Base-by-base conservation (phyloP, 805 yeast species). In the Clavispora asparagi region DNA sequence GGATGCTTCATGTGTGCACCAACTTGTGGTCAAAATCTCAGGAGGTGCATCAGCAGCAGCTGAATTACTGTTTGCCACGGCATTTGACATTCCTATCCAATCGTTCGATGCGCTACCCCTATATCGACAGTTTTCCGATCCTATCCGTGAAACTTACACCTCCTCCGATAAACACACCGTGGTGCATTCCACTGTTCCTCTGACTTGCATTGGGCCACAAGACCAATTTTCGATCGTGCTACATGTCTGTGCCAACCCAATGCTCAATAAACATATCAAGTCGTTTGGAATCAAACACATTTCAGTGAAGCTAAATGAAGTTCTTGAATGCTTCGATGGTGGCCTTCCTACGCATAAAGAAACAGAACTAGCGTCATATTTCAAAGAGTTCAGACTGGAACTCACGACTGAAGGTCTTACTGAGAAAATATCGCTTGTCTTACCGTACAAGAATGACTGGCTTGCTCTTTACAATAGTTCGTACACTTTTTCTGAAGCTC, bases 81-180 rank as follows among this genome's bases (percentile, higher is more conserved):
- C 57, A 27, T 78, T 78, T 53, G 82, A 83, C 0, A 64, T 82
- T 0, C 74, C 77, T 6, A 74, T 83, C 23, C 81, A 79, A 48
- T 59, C 76, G 25, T 83, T 77, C 57, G 83, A 79, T 48, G 70
- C 78, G 6, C 63, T 82, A 25, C 87, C 87, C 1, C 64, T 79
- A 5, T 76, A 73, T 47, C 62, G 79, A 25, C 78, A 80, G 54
- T 81, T 73, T 54, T 76, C 74, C 51, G 83, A 81, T 51, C 76
- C 81, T 0, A 61, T 78, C 0, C 58, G 69, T 11, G 79, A 74
- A 47, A 59, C 65, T 1, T 64, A 65, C 4, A 66, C 62, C 13
- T 74, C 84, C 1, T 63, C 69, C 14, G 86, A 82, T 56, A 67
- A 70, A 10, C 77, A 73, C 48, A 69, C 77, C 10, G 55, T 74